Evolutionary conservation across 2,329 filamentous ascomycete genomes (phyloP), one percentile per base, ranked within the genome.

Genomic region (Trichophyton mentagrophytes): DNA sequence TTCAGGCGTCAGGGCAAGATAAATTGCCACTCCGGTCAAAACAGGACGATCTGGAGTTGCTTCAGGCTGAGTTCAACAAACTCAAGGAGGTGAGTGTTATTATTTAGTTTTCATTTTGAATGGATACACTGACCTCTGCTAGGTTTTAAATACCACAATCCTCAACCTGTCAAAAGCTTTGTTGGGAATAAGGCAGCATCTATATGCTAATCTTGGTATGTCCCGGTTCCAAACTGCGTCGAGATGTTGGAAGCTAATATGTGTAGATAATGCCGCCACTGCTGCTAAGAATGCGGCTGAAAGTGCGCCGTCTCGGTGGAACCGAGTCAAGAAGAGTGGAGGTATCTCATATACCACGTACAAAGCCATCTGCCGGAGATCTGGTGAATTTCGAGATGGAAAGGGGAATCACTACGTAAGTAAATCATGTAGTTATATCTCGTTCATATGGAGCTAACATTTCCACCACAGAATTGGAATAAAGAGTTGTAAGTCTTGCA

Each of bases 281-380:
- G 7, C 20, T 27, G 56, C 36, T 4, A 42, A n/a, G 4, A 13
- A 17, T 27, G 40, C 36, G 8, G 33, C 56, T 9, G 38, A 30
- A 7, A 8, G n/a, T 0, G 8, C 57, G 11, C 13, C 27, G 11
- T 3, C n/a, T 27, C 17, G 17, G 30, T 59, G 40, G 57, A 49
- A 59, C 7, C 17, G 27, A n/a, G 15, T 6, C 15, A 51, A 33
- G 15, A 61, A 61, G 22, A 17, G 15, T 1, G 42, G 44, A 9
- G 82, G 81, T 1, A 68, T 81, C 11, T 65, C 68, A 38, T 85
- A 73, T 71, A 27, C 70, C 1, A 84, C 82, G 0, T 85, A 85
- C 65, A 81, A 79, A 68, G 83, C 83, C 8, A 76, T 80, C 1
- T 79, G 79, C 58, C 73, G 79, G 46, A 75, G 81, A 51, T 65